These are phyloP conservation scores for Lepidium aucheri DNA, from an alignment of 345 rosid genomes.

Conservation along the genomic window DNA sequence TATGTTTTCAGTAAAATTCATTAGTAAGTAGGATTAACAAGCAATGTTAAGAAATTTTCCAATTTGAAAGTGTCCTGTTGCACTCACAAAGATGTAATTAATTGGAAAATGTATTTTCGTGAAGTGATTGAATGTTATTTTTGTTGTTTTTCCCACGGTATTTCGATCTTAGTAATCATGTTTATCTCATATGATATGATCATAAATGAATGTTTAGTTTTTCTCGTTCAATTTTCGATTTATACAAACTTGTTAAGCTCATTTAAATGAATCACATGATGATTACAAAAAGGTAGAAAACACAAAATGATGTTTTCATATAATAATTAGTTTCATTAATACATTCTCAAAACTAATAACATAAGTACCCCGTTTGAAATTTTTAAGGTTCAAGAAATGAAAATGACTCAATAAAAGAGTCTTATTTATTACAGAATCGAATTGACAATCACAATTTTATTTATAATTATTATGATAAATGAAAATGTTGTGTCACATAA, in stretches of 20 bases:
- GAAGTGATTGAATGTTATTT: too few species aligned
- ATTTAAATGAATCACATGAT: neutral
- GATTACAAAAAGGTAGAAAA: neutral
- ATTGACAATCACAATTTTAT: neutral
- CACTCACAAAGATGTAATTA: neutral
- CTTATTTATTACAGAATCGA: constrained; percentile 12
- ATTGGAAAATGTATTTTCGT: too few species aligned
- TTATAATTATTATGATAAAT: neutral
- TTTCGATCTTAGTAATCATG: too few species aligned
- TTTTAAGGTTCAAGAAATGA: neutral
- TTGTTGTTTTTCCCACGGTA: too few species aligned
- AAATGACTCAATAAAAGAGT: neutral
- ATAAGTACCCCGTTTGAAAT: neutral
- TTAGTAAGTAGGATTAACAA: neutral
- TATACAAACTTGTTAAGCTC: neutral
- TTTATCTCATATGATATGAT: too few species aligned
- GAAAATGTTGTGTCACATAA: constrained; percentile 5
- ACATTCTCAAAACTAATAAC: constrained; percentile 13
- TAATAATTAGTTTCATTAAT: neutral
- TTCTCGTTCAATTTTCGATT: neutral
- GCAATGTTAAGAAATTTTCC: neutral
- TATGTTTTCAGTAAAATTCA: neutral
- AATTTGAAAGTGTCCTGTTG: neutral
- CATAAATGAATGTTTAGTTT: neutral
- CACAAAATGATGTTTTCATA: constrained; percentile 6